phyloP scores from a whole-genome alignment of 148 eudicot genomes.

The Gaultheria prostrata region DNA sequence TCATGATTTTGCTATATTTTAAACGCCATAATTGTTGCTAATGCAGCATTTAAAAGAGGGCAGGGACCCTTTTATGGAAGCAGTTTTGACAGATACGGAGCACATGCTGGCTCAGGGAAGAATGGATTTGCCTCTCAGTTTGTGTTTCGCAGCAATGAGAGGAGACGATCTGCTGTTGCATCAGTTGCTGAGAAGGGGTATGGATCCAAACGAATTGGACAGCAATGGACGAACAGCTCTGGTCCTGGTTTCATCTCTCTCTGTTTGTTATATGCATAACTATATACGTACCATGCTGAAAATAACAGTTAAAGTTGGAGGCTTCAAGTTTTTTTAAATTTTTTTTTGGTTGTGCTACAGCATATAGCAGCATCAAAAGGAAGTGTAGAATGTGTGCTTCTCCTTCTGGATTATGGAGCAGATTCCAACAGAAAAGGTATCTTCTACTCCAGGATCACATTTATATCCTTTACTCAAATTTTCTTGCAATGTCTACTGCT shows the following conservation, averaged over 20 bases:
- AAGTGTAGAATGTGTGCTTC: conserved; percentile 40
- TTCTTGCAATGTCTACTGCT: not conserved
- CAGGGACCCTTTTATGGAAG: conserved; percentile 41
- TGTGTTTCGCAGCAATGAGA: conserved; percentile 65
- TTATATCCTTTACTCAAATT: no score
- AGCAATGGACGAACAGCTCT: conserved; percentile 55
- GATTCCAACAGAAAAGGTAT: conserved; percentile 78
- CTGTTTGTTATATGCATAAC: no score
- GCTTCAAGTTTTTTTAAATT: not conserved
- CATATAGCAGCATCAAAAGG: conserved; percentile 75
- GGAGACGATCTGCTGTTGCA: conserved; percentile 64
- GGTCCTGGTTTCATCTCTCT: conserved; percentile 27
- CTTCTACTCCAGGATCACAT: not conserved
- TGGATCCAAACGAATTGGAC: conserved; percentile 62
- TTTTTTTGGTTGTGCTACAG: conserved; percentile 30
- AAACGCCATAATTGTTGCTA: conserved; percentile 16
- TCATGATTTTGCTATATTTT: no score
- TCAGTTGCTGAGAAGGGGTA: conserved; percentile 56
- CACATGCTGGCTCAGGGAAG: conserved; percentile 62
- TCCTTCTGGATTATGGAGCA: conserved; percentile 68
- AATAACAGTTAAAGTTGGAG: not conserved
- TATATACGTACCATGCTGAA: not conserved
- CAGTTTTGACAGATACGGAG: conserved; percentile 47
- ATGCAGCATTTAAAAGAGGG: conserved; percentile 57
- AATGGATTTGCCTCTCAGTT: conserved; percentile 71